Conservation (phyloP, 2,329 filamentous ascomycete species). For the Spiromastix sp. region DNA sequence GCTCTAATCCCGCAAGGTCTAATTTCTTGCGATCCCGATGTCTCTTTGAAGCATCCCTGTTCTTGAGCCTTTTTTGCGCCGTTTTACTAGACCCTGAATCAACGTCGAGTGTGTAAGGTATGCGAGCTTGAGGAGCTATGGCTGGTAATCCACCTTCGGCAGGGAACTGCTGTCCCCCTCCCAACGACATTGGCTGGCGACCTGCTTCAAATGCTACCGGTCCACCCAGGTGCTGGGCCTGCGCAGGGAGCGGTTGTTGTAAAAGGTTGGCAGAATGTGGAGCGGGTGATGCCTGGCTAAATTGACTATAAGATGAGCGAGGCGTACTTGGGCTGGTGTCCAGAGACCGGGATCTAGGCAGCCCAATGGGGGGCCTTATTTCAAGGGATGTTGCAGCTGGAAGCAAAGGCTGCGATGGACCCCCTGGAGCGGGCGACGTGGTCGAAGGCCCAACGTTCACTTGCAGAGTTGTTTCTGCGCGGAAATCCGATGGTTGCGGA, state of each 20-base stretch:
- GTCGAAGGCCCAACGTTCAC: conserved; percentile 3
- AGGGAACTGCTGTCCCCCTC: not conserved
- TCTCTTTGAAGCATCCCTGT: conserved; percentile 31
- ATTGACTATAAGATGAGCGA: conserved; percentile 10
- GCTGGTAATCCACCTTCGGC: not conserved
- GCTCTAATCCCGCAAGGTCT: conserved; percentile 29
- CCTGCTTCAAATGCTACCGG: conserved; percentile 3
- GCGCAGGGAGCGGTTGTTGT: conserved; percentile 7
- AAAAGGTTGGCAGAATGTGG: conserved; percentile 6
- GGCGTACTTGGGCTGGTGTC: conserved; percentile 8
- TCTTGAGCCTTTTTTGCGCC: conserved; percentile 32
- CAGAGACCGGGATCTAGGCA: conserved; percentile 6
- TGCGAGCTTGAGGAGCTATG: conserved; percentile 16
- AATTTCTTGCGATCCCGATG: conserved; percentile 31
- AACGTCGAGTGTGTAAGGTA: conserved; percentile 28
- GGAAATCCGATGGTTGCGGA: conserved; percentile 19
- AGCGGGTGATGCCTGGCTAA: conserved; percentile 8
- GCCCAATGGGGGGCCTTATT: conserved; percentile 1
- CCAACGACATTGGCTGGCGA: not conserved
- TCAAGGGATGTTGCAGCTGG: conserved; percentile 7
- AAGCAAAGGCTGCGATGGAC: no score
- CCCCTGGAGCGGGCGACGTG: conserved; percentile 1
- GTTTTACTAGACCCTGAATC: conserved; percentile 33
- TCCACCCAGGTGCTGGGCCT: conserved; percentile 1
- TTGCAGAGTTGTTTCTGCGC: not conserved